phyloP scores from a whole-genome alignment of 169 alveolate genomes.

The Plasmodium fragile region DNA sequence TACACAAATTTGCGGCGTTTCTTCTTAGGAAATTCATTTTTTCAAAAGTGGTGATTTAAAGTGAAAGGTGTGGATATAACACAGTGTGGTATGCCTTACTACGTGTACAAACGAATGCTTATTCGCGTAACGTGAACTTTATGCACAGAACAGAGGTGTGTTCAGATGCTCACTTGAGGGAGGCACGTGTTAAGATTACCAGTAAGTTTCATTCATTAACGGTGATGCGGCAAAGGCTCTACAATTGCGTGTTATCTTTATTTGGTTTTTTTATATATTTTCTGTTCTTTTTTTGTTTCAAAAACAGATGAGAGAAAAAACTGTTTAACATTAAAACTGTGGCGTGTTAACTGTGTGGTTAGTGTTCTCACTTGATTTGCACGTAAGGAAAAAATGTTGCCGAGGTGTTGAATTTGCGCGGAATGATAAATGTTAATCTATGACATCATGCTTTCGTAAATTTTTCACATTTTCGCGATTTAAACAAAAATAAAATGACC shows the following conservation, averaged over 20 bases:
- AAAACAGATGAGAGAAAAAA: constrained; percentile 1
- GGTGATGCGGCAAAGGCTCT: constrained; percentile 33
- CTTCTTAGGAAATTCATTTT: constrained; percentile 57
- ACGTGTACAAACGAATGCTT: neutral
- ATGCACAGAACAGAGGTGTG: neutral
- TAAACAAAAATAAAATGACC: neutral
- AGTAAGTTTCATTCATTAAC: neutral
- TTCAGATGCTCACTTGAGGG: neutral
- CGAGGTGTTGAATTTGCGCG: neutral
- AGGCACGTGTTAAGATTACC: neutral
- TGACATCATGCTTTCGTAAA: neutral
- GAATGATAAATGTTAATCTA: neutral
- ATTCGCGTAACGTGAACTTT: neutral
- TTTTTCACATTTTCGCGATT: neutral
- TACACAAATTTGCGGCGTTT: constrained; percentile 44
- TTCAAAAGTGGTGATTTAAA: constrained; percentile 21
- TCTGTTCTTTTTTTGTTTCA: neutral
- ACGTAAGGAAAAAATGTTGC: neutral
- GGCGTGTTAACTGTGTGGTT: neutral
- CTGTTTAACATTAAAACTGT: constrained; percentile 1
- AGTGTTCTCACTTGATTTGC: neutral
- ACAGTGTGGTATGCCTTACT: neutral
- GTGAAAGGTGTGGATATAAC: neutral
- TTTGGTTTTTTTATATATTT: neutral
- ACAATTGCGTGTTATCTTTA: constrained; percentile 16